Evolutionary conservation across 306 rosid genomes (phyloP), one percentile per base, ranked within the genome.

Genomic region (Cucurbita ficifolia): DNA sequence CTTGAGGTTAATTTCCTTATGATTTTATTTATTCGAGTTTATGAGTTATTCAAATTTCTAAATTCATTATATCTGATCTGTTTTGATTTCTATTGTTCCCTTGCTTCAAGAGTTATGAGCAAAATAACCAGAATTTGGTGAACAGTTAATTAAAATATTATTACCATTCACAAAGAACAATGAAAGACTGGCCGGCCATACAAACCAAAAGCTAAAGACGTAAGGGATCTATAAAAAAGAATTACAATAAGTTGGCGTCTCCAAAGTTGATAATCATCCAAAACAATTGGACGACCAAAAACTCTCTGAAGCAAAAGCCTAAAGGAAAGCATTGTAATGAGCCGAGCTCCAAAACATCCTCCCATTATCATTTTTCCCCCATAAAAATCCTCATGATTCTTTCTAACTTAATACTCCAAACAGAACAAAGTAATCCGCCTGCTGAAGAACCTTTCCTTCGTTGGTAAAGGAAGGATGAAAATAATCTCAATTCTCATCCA

Each of bases 1-100:
- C 95, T 94, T 29, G 97, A 94, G 99, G 99, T 94, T 84, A 79
- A 79, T 35, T 45, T 73, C 29, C 72, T 61, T 19, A 58, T 48
- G 43, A 64, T 35, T 72, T 50, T 48, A 45, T 81, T 73, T 43
- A 45, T 81, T 73, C 40, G 49, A 48, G 16, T 76, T 43, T 79
- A 56, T 39, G 36, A 11, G 14, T 40, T 72, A 45, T 19, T 74
- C 22, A 21, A 68, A 46, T 69, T 1, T 35, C 22, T 48, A 14
- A 46, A 48, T 48, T 48, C 16, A 69, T 69, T 1, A 46, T 4
- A 21, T 67, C 54, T 22, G 36, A 19, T 45, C 39, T 43, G 6
- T 65, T n/a, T 17, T 6, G 16, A 19, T 65, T 21, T 19, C n/a
- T 5, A 43, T 13, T 65, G 3, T 65, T 21, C 11, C 54, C 72